Evolutionary conservation across 805 yeast species (phyloP).

Genomic region (Priceomyces haplophilus): DNA sequence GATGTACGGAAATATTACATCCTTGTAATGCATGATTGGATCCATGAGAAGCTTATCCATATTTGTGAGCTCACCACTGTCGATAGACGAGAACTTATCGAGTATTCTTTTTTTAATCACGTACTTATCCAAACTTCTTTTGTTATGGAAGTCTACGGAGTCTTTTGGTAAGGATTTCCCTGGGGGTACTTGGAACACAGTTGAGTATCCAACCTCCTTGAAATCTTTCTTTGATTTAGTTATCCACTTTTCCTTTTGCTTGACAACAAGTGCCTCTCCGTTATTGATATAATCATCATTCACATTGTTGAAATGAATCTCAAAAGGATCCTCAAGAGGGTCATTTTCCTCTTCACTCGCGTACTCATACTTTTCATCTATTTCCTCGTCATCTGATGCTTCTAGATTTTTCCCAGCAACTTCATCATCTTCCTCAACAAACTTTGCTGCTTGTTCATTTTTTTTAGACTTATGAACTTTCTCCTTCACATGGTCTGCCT

Average conservation of each 20-base stretch:
- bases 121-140: slow-evolving; percentile 14
- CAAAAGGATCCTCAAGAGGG: slow-evolving; percentile 66
- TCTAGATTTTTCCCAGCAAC: slow-evolving; percentile 32
- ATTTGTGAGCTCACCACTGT: slow-evolving; percentile 14
- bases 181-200: slow-evolving; percentile 34
- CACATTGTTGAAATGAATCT: slow-evolving; percentile 64
- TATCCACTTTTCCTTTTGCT: slow-evolving; percentile 28
- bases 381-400: slow-evolving; percentile 18
- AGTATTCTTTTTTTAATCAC: slow-evolving; percentile 30
- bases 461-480: slow-evolving; percentile 9
- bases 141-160: slow-evolving; percentile 4
- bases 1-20: slow-evolving; percentile 59
- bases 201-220: slow-evolving; percentile 22
- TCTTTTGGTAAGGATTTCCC: slow-evolving; percentile 17
- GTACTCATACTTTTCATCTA: slow-evolving; percentile 20
- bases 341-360: slow-evolving; percentile 33
- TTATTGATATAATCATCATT: slow-evolving; percentile 34
- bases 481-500: slow-evolving; percentile 39
- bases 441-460: slow-evolving; percentile 9
- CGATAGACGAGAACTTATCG: slow-evolving; percentile 16
- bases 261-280: slow-evolving; percentile 18
- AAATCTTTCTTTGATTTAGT: slow-evolving; percentile 15
- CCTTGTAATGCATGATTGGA: slow-evolving; percentile 71
- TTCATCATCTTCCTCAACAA: slow-evolving; percentile 22
- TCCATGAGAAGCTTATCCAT: slow-evolving; percentile 55